Base-by-base conservation (phyloP, 2,329 filamentous ascomycete genomes). In the Nectriaceae sp. region DNA sequence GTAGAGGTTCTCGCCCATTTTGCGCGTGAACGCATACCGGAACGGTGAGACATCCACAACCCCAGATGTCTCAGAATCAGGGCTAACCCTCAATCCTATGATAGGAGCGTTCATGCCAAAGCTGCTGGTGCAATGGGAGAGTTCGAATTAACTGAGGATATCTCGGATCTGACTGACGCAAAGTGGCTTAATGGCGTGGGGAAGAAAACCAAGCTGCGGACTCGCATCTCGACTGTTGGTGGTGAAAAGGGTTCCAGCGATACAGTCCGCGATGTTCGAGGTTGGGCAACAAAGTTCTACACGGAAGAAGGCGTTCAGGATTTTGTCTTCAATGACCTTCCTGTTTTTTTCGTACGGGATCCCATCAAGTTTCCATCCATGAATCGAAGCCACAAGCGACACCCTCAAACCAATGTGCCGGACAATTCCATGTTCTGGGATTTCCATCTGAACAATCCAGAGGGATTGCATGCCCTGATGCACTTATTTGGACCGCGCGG, bases 201-300 rank as follows among this genome's bases (percentile, higher is more conserved):
- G 10, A 82, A 80, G 59, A 80, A 79, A 62, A 70, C 68, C 44
- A 71, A 82, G 0, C 71, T 82, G 4, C 85, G 88, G 47, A 71
- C 82, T 15, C 83, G 86, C 16, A 87, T 89, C 65, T 89, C 85
- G 0, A 89, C 85, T 8, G 86, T 89, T n/a, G 82, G 83, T 20
- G 83, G 84, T 5, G 84, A 80, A 40, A 75, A 81, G 21, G 87
- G 86, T 29, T 86, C 82, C 52, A 76, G 82, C 3, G 87, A 90
- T 56, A 83, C 82, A 0, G 83, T 80, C 6, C 78, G 87, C 33
- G 86, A 89, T 70, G 82, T 87, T 1, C 84, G 85, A 51, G 86
- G 86, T 1, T 88, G 88, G 60, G 82, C 86, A 4, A 49, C 65
- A 51, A 69, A 69, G 52, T 60, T 68, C 42, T 89, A 88, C 60